Percentiles rank a stretch among this genome's conserved stretches.
These are phyloP conservation scores for Candida dubliniensis DNA, from an alignment of 1,139 yeast species.

Conservation along the genomic window DNA sequence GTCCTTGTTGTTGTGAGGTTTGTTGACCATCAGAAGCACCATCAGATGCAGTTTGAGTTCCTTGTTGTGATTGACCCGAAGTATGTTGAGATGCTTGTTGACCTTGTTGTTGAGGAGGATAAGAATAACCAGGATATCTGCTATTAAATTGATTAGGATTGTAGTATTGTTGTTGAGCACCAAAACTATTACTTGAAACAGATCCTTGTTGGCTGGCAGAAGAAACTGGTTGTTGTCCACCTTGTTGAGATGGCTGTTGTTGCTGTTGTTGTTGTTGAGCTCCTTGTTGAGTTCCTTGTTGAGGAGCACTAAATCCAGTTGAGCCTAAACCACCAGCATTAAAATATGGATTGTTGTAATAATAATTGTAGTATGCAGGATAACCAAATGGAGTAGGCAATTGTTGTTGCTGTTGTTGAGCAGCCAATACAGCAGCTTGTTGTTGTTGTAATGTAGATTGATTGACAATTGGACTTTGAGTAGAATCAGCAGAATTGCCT, in stretches of 20 bases:
- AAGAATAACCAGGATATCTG: conserved; percentile 41
- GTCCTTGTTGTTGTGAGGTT: conserved; percentile 22
- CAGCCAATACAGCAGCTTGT: conserved; percentile 12
- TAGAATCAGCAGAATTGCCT: conserved; percentile 18
- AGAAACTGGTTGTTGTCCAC: conserved; percentile 5
- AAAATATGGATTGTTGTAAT: conserved; percentile 46
- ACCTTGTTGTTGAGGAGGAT: conserved; percentile 30
- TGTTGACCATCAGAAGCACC: conserved; percentile 13
- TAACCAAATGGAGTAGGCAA: conserved; percentile 41
- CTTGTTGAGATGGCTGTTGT: conserved; percentile 9
- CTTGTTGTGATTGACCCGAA: conserved; percentile 9
- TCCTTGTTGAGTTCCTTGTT: conserved; percentile 15
- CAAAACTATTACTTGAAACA: conserved; percentile 17
- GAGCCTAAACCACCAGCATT: conserved; percentile 25
- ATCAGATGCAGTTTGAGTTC: conserved; percentile 9
- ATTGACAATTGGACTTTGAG: conserved; percentile 30
- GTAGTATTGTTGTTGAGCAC: conserved; percentile 26
- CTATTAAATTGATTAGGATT: conserved; percentile 39
- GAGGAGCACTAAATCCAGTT: conserved; percentile 22
- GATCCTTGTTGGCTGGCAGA: conserved; percentile 14
- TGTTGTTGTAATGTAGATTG: conserved; percentile 24
- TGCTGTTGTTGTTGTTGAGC: conserved; percentile 10
- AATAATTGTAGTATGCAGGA: conserved; percentile 48
- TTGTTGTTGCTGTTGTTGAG: conserved; percentile 13
- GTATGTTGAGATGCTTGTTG: conserved; percentile 24